phyloP scores from a whole-genome alignment of 495 filamentous ascomycete species.

The Neurospora sp. region DNA sequence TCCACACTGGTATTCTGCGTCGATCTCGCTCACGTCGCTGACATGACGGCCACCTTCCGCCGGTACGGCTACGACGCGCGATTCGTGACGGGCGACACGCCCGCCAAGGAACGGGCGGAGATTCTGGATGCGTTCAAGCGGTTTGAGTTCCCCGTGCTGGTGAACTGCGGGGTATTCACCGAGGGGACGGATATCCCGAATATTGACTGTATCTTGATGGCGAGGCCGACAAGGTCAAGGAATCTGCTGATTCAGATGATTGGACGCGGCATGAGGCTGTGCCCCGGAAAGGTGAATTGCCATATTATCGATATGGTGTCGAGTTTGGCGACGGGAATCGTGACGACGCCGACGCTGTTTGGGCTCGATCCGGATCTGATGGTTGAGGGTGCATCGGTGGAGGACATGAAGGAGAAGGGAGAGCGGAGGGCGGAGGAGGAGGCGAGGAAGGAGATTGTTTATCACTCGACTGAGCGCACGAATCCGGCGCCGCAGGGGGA shows the following conservation, averaged over 20 bases:
- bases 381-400: conserved; percentile 48
- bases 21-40: conserved; percentile 67
- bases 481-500: background rate
- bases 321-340: conserved; percentile 65
- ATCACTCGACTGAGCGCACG: conserved; percentile 6
- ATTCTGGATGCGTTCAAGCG: conserved; percentile 63
- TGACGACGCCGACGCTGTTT: conserved; percentile 86
- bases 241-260: conserved; percentile 98
- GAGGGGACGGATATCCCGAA: conserved; percentile 97
- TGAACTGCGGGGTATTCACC: conserved; percentile 95
- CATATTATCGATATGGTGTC: conserved; percentile 97
- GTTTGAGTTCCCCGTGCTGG: conserved; percentile 71
- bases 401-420: conserved; percentile 45
- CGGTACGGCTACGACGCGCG: conserved; percentile 69
- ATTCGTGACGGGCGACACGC: conserved; percentile 73
- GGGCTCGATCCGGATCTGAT: conserved; percentile 82
- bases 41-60: conserved; percentile 66
- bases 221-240: conserved; percentile 77
- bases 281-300: conserved; percentile 74
- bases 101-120: conserved; percentile 50
- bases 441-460: conserved; percentile 10
- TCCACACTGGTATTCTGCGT: conserved; percentile 93
- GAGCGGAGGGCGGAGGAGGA: conserved; percentile 33
- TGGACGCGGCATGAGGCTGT: conserved; percentile 78
- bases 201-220: conserved; percentile 86